phyloP scores from a whole-genome alignment of 2,329 filamentous ascomycete genomes.

The Colletotrichum simmondsii region DNA sequence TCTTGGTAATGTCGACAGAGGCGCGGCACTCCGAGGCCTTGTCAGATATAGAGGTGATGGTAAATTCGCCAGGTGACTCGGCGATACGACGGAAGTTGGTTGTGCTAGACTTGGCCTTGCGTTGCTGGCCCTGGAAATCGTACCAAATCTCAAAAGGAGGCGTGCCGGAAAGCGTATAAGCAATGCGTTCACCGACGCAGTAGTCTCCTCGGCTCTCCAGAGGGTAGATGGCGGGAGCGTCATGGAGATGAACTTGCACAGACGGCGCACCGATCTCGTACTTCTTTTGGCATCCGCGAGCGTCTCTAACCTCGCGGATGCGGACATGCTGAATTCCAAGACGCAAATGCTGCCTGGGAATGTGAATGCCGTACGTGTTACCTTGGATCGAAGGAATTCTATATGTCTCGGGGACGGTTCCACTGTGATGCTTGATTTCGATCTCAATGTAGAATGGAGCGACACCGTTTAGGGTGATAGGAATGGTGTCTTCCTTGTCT shows the following conservation, averaged over 20 bases:
- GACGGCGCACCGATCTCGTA: conserved; percentile 77
- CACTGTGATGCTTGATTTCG: conserved; percentile 91
- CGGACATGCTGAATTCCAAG: conserved; percentile 90
- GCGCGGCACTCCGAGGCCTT: conserved; percentile 89
- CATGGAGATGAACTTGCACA: conserved; percentile 91
- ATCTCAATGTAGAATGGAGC: conserved; percentile 92
- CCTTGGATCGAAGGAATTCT: conserved; percentile 82
- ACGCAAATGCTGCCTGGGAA: conserved; percentile 86
- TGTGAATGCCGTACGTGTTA: conserved; percentile 80
- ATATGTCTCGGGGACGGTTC: conserved; percentile 81
- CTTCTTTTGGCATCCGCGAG: conserved; percentile 84
- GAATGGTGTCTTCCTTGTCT: conserved; percentile 85
- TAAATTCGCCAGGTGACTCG: conserved; percentile 89
- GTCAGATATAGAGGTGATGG: conserved; percentile 87
- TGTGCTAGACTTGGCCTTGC: conserved; percentile 81
- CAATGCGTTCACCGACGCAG: conserved; percentile 94
- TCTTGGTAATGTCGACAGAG: conserved; percentile 79
- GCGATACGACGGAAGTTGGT: conserved; percentile 94
- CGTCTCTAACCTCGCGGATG: conserved; percentile 90
- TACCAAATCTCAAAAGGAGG: conserved; percentile 95
- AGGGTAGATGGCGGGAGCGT: conserved; percentile 90
- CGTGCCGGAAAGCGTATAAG: conserved; percentile 89
- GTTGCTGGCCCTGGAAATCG: conserved; percentile 81
- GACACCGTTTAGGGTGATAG: conserved; percentile 83
- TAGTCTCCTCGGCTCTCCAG: conserved; percentile 88